Base-by-base conservation (phyloP, 2,329 filamentous ascomycete species). In the Cadophora luteo-olivacea region DNA sequence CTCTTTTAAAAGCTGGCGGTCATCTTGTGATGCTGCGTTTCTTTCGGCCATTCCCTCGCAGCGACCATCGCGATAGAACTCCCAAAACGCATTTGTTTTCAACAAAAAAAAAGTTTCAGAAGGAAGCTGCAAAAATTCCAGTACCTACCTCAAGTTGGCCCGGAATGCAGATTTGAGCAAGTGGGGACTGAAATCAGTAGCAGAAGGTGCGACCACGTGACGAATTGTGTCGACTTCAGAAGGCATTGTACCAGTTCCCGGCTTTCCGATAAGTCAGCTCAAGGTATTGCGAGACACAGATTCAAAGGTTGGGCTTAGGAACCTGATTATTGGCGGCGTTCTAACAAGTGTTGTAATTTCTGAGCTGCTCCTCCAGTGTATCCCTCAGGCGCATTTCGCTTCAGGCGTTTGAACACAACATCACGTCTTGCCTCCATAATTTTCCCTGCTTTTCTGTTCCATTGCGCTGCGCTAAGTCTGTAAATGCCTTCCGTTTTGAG, bases 121-220 rank as follows among this genome's bases (percentile, higher is more conserved):
- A 38, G 36, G 12, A 9, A 38, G 36, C 36, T 14, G 36, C 36
- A 14, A 45, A 3, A 6, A 19, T 5, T 14, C 2, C 16, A 14
- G 19, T 45, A 14, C 14, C 41, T 45, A 5, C 29, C 29, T 16
- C 3, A 11, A 16, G 8, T 16, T 29, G 29, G 16, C 16, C 41
- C 11, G 16, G 14, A 19, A 45, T 5, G 41, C 12, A 16, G 24
- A 6, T 9, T 29, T 3, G 24, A 29, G 24, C 24, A 54, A 19
- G 24, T 16, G 22, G 0, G 36, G 36, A 38, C 8, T 7, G 12
- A 32, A 14, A 54, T 16, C 14, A 29, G 14, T 7, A 45, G 24
- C 29, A 55, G 52, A 29, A 55, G 52, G 25, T 33, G 14, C 52
- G 52, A 33, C 52, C 52, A 55, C 52, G 52, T 55, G 52, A 55